Evolutionary conservation across 768 basidiomycete species (phyloP), one percentile per base, ranked within the genome.

Genomic region (Trametes coccinea): DNA sequence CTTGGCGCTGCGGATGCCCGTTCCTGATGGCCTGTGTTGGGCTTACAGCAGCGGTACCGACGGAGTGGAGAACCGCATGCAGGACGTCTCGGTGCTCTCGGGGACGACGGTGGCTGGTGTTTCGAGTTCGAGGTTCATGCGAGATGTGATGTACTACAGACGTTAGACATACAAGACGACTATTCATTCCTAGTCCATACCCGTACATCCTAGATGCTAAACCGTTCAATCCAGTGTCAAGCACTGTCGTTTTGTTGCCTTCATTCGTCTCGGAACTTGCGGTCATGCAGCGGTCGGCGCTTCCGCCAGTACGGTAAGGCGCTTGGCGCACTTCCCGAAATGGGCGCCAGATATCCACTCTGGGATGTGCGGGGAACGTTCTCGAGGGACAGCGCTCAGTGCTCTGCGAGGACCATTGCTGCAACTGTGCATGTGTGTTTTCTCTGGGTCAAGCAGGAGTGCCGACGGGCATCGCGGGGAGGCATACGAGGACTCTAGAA

Each of bases 1-100:
- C 59, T 39, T 27, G 16, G 52, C 33, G 43, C 41, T 52, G 50
- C 41, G 49, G 39, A 3, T 16, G 31, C 44, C 44, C 53, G 39
- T 39, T 27, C 17, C 43, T 30, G 13, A 30, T 31, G 29, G 16
- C 40, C 40, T 31, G 46, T 11, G 47, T 17, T 13, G 48, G 30
- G 7, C 48, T 49, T 14, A 29, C 29, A 14, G 29, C 29, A 31
- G 48, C 48, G 30, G 48, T 27, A 61, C 61, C 61, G 61, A 56
- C 55, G 44, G 50, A 56, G 22, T 44, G 61, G 61, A 47, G 50
- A 51, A 40, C 50, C 49, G 49, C 30, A 34, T 44, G 41, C n/a
- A 51, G 50, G 50, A 51, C 33, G 50, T 34, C 29, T 30, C 30
- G 50, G 34, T 7, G 13, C 16, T 34, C 11, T 29, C 48, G 48